phyloP scores from a whole-genome alignment of 1,284 basidiomycete genomes.

The Cryptococcus deneoformans region DNA sequence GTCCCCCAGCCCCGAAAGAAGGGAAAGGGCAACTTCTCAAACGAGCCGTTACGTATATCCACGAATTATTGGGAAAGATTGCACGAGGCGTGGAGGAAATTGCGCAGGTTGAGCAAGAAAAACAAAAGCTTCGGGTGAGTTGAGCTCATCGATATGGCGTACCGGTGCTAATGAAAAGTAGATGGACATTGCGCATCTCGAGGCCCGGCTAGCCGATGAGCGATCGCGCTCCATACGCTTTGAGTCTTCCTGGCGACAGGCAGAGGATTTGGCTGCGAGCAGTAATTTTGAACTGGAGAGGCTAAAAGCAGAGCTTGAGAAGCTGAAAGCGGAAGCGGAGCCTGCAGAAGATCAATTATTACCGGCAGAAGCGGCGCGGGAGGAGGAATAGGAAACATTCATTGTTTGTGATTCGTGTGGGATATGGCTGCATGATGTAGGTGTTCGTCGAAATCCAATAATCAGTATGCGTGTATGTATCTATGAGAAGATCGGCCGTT shows the following conservation, averaged over 20 bases:
- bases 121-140: slow-evolving; percentile 22
- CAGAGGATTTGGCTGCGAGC: slow-evolving; percentile 39
- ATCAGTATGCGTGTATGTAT: too few relatives aligned
- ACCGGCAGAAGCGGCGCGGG: too few relatives aligned
- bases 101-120: slow-evolving; percentile 22
- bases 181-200: slow-evolving; percentile 21
- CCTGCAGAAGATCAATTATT: background rate
- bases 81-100: slow-evolving; percentile 6
- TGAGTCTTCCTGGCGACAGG: slow-evolving; percentile 41
- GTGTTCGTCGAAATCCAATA: too few relatives aligned
- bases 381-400: too few relatives aligned
- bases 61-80: slow-evolving; percentile 21
- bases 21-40: slow-evolving; percentile 39
- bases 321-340: slow-evolving; percentile 24
- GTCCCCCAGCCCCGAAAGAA: slow-evolving; percentile 51
- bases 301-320: slow-evolving; percentile 38
- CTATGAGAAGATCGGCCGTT: too few relatives aligned
- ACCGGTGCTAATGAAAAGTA: slow-evolving; percentile 1
- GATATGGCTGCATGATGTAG: too few relatives aligned
- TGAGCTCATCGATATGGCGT: background rate
- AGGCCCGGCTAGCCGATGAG: slow-evolving; percentile 28
- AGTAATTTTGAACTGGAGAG: slow-evolving; percentile 41
- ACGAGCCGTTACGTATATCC: slow-evolving; percentile 33
- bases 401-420: too few relatives aligned
- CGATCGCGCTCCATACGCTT: slow-evolving; percentile 27